Evolutionary conservation across 768 basidiomycete species (phyloP).

Genomic region (Zangia roseola): DNA sequence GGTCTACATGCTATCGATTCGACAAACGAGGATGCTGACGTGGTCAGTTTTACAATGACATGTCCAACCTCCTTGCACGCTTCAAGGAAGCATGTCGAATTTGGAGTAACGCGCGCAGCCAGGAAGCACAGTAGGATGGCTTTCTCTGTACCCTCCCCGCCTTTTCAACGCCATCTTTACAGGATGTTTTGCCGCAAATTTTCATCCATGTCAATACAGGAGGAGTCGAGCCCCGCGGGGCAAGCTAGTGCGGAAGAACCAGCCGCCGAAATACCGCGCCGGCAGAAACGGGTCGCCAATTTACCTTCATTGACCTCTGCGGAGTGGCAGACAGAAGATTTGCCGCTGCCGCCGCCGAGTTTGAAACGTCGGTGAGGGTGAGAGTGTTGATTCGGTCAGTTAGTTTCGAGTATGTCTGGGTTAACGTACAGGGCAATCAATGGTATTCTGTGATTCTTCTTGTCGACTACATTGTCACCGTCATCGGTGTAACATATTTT

Average conservation of each 20-base stretch:
- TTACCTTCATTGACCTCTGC: constrained; percentile 48
- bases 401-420: not conserved
- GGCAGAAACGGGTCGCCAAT: constrained; percentile 32
- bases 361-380: constrained; percentile 4
- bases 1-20: not conserved
- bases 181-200: constrained; percentile 24
- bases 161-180: not conserved
- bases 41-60: constrained; percentile 86
- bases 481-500: too few relatives aligned
- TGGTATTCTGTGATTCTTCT: too few relatives aligned
- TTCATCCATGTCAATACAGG: constrained; percentile 33
- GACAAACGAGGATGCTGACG: not conserved
- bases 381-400: not conserved
- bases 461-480: too few relatives aligned
- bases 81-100: constrained; percentile 75
- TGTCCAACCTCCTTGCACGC: constrained; percentile 65
- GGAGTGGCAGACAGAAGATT: constrained; percentile 55
- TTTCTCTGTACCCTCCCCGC: not conserved
- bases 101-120: constrained; percentile 70
- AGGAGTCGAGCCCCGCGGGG: constrained; percentile 20
- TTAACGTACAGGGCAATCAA: not conserved
- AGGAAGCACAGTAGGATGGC: constrained; percentile 67
- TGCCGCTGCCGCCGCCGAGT: constrained; percentile 43
- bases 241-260: not conserved
- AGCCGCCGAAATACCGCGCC: constrained; percentile 11